Conservation (phyloP, 805 yeast genomes). For the Metschnikowia santaceciliae region DNA sequence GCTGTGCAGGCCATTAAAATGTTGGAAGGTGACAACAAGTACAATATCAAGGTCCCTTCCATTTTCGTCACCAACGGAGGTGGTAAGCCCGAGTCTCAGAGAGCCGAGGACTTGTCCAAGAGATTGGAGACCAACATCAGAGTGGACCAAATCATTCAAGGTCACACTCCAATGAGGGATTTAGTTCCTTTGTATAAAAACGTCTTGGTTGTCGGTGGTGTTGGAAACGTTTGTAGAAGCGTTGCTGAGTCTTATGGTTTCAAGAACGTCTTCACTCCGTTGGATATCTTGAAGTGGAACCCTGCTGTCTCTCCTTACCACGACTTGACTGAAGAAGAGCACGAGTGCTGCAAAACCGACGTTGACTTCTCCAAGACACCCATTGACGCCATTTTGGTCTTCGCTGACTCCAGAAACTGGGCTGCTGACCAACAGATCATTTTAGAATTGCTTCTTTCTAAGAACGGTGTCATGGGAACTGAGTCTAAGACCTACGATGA, state of each 20-base stretch:
- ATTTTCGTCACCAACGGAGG: slow-evolving; percentile 87
- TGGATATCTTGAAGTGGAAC: slow-evolving; percentile 80
- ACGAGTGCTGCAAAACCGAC: slow-evolving; percentile 42
- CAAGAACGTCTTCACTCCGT: slow-evolving; percentile 74
- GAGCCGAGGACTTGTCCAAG: slow-evolving; percentile 67
- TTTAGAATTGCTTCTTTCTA: slow-evolving; percentile 70
- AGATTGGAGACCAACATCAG: slow-evolving; percentile 59
- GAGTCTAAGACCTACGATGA: slow-evolving; percentile 63
- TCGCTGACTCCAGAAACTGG: slow-evolving; percentile 91
- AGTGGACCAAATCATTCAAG: slow-evolving; percentile 82
- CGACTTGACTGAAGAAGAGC: slow-evolving; percentile 69
- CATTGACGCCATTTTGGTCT: slow-evolving; percentile 81
- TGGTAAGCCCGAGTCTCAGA: slow-evolving; percentile 72
- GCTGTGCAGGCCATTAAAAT: slow-evolving; percentile 69
- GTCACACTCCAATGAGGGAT: slow-evolving; percentile 92
- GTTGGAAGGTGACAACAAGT: slow-evolving; percentile 73
- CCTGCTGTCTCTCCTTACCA: slow-evolving; percentile 86
- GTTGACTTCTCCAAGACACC: slow-evolving; percentile 63
- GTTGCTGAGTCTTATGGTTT: slow-evolving; percentile 85
- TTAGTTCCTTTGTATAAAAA: slow-evolving; percentile 63
- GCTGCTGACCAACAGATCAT: slow-evolving; percentile 91
- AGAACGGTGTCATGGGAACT: slow-evolving; percentile 84
- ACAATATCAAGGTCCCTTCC: slow-evolving; percentile 73
- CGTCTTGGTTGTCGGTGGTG: slow-evolving; percentile 86
- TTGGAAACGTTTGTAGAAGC: slow-evolving; percentile 76